Conservation (phyloP, 139 green algal genomes). For the Chlamydomonas sphaeroides region DNA sequence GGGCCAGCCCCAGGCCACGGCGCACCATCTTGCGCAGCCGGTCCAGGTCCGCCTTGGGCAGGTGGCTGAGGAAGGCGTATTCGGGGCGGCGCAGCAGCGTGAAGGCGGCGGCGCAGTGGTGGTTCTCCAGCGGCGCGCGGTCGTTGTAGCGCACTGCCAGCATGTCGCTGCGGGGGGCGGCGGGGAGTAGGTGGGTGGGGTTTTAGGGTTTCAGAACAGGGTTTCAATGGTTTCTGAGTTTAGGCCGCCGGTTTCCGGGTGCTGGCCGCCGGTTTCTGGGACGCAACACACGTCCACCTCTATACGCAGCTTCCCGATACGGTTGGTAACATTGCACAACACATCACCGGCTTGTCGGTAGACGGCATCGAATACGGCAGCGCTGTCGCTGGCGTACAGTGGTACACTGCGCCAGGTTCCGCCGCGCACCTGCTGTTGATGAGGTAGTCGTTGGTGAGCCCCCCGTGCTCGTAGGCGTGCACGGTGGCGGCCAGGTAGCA, state of each 20-base stretch:
- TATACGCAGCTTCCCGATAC: too few relatives aligned
- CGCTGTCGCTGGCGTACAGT: too few relatives aligned
- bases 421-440: constrained; percentile 44
- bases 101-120: constrained; percentile 54
- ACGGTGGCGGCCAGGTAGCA: constrained; percentile 49
- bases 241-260: too few relatives aligned
- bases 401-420: background rate
- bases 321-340: too few relatives aligned
- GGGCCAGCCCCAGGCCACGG: background rate
- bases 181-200: constrained; percentile 30
- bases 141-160: constrained; percentile 56
- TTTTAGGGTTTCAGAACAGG: too few relatives aligned
- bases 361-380: too few relatives aligned
- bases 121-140: constrained; percentile 66
- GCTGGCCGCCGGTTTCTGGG: too few relatives aligned
- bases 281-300: too few relatives aligned
- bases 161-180: constrained; percentile 40
- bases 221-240: too few relatives aligned
- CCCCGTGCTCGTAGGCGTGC: constrained; percentile 60
- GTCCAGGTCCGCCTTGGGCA: constrained; percentile 51
- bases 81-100: constrained; percentile 43
- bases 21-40: constrained; percentile 36
- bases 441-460: constrained; percentile 70
- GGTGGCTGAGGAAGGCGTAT: constrained; percentile 41
- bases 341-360: too few relatives aligned